phyloP scores from a whole-genome alignment of 805 yeast genomes.

The Candida insectalens region DNA sequence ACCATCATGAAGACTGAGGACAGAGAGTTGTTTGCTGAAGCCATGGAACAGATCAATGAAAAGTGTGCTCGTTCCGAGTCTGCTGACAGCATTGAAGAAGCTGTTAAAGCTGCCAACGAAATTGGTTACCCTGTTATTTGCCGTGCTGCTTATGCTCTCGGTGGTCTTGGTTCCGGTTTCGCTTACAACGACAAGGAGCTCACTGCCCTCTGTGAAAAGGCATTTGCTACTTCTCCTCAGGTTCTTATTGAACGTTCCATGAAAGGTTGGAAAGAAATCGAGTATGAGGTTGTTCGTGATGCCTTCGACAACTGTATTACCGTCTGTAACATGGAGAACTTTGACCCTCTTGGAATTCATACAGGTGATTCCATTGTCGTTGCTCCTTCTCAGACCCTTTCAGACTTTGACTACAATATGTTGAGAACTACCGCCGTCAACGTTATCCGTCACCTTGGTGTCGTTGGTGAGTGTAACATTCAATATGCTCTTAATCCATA shows the following conservation, averaged over 20 bases:
- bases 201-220: constrained; percentile 75
- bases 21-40: constrained; percentile 88
- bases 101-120: constrained; percentile 70
- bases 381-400: constrained; percentile 95
- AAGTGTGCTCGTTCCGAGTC: constrained; percentile 93
- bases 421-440: constrained; percentile 95
- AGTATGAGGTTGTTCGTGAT: constrained; percentile 97
- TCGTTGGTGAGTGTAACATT: constrained; percentile 98
- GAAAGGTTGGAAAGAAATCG: constrained; percentile 99
- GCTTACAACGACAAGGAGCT: constrained; percentile 83
- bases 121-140: constrained; percentile 94
- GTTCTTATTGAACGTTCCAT: constrained; percentile 90
- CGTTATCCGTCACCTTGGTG: constrained; percentile 94
- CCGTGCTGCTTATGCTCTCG: constrained; percentile 94
- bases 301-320: constrained; percentile 96
- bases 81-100: constrained; percentile 72
- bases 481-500: constrained; percentile 94
- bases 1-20: constrained; percentile 97
- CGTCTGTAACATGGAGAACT: constrained; percentile 98
- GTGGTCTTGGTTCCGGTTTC: constrained; percentile 97
- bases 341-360: constrained; percentile 96
- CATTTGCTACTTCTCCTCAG: constrained; percentile 94
- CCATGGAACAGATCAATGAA: constrained; percentile 92
- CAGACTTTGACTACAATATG: constrained; percentile 97
- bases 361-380: constrained; percentile 99